Base-by-base conservation (phyloP, 2,329 filamentous ascomycete genomes). In the Colletotrichum musicola region DNA sequence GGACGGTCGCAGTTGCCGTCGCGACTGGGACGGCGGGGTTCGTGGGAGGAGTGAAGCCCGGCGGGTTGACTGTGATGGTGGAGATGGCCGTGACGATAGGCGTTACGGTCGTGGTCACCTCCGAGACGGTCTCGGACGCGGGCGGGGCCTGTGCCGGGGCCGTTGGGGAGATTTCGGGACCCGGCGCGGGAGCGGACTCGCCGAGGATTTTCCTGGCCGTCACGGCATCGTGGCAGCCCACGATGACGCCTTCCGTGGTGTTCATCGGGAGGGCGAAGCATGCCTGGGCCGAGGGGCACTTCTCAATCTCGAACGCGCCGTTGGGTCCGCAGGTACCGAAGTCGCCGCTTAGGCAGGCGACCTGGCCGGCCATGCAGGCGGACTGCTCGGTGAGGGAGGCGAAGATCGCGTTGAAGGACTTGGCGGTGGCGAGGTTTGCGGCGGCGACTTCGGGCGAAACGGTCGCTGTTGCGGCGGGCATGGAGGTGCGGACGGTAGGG, bases 251-350 rank as follows among this genome's bases (percentile, higher is more conserved):
- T 0, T 73, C 73, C 0, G 80, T 81, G 12, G 76, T 82, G 44
- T 81, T 82, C 80, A 88, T 83, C 0, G 88, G 88, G 69, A 89
- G 75, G 2, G 86, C 88, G 56, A 83, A 85, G 75, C 88, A 90
- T 55, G 78, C 75, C 53, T 76, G 75, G 10, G 76, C 78, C 1
- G 71, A 57, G 35, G 77, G 78, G 47, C 83, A 83, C 10, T 75
- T 69, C 0, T 72, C 73, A 18, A 88, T 80, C 4, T 76, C 72
- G 72, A 85, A 89, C 0, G 72, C 74, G 18, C 83, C 83, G 12
- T 70, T 68, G 22, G 71, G 63, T 30, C 77, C 75, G 73, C 88
- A 90, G 14, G 75, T 74, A n/a, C 80, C 86, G 4, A 85, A 73
- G 57, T 83, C 80, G 22, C 86, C 84, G 14, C 79, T 75, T 51